Evolutionary conservation across 1,284 basidiomycete species (phyloP), one percentile per base, ranked within the genome.

Genomic region (Cryptococcus maquisensis): DNA sequence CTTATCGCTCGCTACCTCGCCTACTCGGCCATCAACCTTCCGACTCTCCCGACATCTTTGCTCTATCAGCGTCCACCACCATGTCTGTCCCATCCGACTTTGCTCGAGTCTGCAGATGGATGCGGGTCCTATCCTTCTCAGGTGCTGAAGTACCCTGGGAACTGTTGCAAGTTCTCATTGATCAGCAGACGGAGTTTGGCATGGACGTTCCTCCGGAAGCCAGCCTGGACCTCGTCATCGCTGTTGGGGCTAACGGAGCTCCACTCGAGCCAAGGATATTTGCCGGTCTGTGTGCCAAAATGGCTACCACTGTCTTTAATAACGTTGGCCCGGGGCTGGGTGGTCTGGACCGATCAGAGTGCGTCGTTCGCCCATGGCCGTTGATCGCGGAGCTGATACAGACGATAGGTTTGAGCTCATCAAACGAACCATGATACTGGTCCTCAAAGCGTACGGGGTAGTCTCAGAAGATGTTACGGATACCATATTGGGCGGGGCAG

Each of bases 101-200:
- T 38, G 70, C 74, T 18, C 79, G 78, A 28, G 81, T 81, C 35
- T 74, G 87, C 39, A 76, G 79, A 47, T 88, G 86, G 84, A 78
- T 90, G 32, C 80, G 81, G 32, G 75, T 86, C 21, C 79, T 88
- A 60, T 79, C 86, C 12, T 78, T 79, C 47, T 87, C 87, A 2
- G 86, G 85, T 0, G 81, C 88, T 15, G 83, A 86, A 28, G 79
- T 90, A 16, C 82, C 87, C 0, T 74, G 71, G 69, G 39, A 52
- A 12, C 47, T 53, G 0, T 41, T 73, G 3, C 44, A 47, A 0
- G 43, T 54, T 3, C 35, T 68, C 15, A 52, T 72, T 2, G 65
- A 67, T 10, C 16, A 61, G 2, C 52, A 58, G 38, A 39, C 47
- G 1, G 40, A 39, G 3, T 47, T 42, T 2, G 37, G 38, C 10